Base-by-base conservation (phyloP, 2,329 filamentous ascomycete genomes). In the Anthostomella pinea region DNA sequence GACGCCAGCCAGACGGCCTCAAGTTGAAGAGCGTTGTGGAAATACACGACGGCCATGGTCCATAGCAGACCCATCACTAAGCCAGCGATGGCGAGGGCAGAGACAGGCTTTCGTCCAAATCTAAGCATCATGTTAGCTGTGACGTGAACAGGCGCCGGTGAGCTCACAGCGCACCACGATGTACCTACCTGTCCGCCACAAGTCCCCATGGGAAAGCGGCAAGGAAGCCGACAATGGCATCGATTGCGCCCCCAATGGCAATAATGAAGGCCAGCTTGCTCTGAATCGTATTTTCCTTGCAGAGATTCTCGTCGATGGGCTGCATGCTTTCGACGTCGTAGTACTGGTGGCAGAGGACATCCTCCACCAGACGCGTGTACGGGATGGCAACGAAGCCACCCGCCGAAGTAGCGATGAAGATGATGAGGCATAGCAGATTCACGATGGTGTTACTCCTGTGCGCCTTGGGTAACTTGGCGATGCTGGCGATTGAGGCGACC, bases 171-270 rank as follows among this genome's bases (percentile, higher is more conserved):
- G 34, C 25, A 31, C 8, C 27, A 16, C 9, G 6, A 15, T 8
- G 19, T 15, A 33, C 35, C 8, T 19, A 56, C 53, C 48, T 52
- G 35, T 57, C 53, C n/a, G 53, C 53, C 4, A 59, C 53, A 5
- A 66, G 40, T 2, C 65, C 65, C 57, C 65, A 68, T 0, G 64
- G 63, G 14, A 67, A 56, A 1, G 64, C 59, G 4, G 54, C 55
- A 23, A 61, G 17, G 16, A 64, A 51, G n/a, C 55, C 55, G 36
- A 60, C 57, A 18, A 61, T 48, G 6, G 61, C 51, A 17, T 51
- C 48, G 33, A 64, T 19, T 11, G 59, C 51, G 9, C 42, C 38
- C 28, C 47, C 33, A 4, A 58, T 53, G 10, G 60, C 64, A 15
- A 64, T 41, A 14, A 66, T 42, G 21, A 58, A 53, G 15, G 64